These are phyloP conservation scores for Gamarada debralockiae DNA, from an alignment of 495 filamentous ascomycete genomes.

Conservation along the genomic window DNA sequence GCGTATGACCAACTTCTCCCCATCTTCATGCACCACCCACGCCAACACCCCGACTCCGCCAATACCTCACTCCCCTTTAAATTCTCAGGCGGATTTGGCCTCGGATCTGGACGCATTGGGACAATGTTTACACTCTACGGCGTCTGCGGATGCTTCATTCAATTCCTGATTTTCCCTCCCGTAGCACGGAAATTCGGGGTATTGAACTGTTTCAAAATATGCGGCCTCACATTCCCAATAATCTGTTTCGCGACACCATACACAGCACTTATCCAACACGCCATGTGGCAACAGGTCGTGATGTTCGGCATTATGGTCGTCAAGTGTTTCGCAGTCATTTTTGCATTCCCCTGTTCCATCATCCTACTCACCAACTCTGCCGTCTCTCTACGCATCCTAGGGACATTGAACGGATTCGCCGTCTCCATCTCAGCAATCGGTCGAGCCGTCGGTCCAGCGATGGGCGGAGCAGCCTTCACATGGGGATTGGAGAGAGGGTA, in stretches of 20 bases:
- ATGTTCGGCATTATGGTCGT: conserved; percentile 56
- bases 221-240: conserved; percentile 55
- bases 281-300: conserved; percentile 27
- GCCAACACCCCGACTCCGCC: conserved; percentile 39
- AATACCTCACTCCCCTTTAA: conserved; percentile 70
- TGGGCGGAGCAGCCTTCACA: conserved; percentile 62
- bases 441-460: conserved; percentile 69
- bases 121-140: conserved; percentile 74
- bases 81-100: conserved; percentile 74
- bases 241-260: conserved; percentile 73
- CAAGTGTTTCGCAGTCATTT: conserved; percentile 68
- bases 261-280: conserved; percentile 54
- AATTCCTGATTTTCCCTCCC: conserved; percentile 75
- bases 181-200: conserved; percentile 67
- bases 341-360: conserved; percentile 84
- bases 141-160: conserved; percentile 64
- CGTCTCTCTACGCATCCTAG: conserved; percentile 65
- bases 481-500: conserved; percentile 67
- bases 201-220: conserved; percentile 59
- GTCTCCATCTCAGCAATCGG: conserved; percentile 77
- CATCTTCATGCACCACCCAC: conserved; percentile 75
- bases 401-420: conserved; percentile 86
- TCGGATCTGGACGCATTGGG: conserved; percentile 68
- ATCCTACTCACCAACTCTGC: conserved; percentile 90
- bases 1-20: conserved; percentile 79